Base-by-base conservation (phyloP, 2,329 filamentous ascomycete species). In the Mollisiaceae sp. region DNA sequence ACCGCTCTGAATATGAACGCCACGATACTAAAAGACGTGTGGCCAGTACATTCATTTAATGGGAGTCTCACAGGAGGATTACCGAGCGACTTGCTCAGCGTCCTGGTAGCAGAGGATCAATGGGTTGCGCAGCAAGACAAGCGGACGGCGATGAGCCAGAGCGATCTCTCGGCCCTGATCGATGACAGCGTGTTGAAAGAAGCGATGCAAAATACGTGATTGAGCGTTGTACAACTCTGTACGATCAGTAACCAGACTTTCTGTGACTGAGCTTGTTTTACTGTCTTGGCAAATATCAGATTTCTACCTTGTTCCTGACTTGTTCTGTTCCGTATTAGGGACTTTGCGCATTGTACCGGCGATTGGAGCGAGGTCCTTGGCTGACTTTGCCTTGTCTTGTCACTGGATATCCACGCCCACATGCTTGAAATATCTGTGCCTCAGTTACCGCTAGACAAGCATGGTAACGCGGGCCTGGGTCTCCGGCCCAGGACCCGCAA, bases 61-160 rank as follows among this genome's bases (percentile, higher is more conserved):
- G 67, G 67, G 9, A 64, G 56, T 24, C 27, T 62, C 8, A 45
- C 18, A n/a, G 55, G 55, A n/a, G 27, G 24, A 15, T 56, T 66
- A 39, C 61, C 62, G 18, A 38, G 35, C 1, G 65, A 67, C 64
- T 50, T 69, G 41, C 24, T 69, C 32, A 65, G 67, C 55, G 58
- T 69, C 14, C n/a, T 69, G 9, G 65, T 66, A 2, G 64, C 32
- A 27, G 65, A 67, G 35, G 67, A 69, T 58, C 56, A 60, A 41
- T 69, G 47, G 52, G 38, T 69, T 20, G 65, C 65, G n/a, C 60
- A 67, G 43, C 22, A 22, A 36, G 65, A 66, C 60, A 55, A 59
- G 20, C 43, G 67, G 27, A 59, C 55, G 4, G 56, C 24, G 27
- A 61, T 65, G 47, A 57, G 61, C 41, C 64, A 57, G 57, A 52